Evolutionary conservation across 441 rosid species (phyloP), one percentile per base, ranked within the genome.

Genomic region (Aquilaria agallochum): DNA sequence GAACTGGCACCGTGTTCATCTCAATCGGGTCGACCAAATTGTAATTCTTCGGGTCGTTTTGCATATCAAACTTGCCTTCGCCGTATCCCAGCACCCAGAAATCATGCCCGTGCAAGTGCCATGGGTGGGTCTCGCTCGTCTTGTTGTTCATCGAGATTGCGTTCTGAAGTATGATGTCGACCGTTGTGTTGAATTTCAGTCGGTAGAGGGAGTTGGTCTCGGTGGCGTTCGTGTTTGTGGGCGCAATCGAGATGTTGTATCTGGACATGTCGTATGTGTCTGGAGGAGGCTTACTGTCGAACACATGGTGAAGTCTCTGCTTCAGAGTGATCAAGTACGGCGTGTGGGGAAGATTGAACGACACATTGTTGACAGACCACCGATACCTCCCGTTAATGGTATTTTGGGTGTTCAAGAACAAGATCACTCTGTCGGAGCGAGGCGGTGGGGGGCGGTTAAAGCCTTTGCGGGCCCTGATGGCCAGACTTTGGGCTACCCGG

Each of bases 51-150:
- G 69, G 64, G 63, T 88, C 87, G 1, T 55, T 75, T 7, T 5
- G 30, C 45, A 52, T 13, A 44, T 91, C 74, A 14, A 80, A 91
- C 51, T 88, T 82, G 1, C 90, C 92, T 2, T 62, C 60, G 5
- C 94, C 96, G 2, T 83, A 79, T 0, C 90, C 96, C 0, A 90
- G 58, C 9, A 88, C 92, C 96, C 93, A 90, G 59, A 90, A 90
- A 71, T 86, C 95, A 49, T 87, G 93, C 33, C 97, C 97, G n/a
- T 84, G 93, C 1, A 88, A 75, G 77, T 86, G 97, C 97, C 96
- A 86, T 0, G 96, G 94, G 63, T 91, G 97, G 1, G 94, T 91
- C 77, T 91, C 97, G 31, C 94, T 88, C 27, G 58, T 71, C 4
- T 65, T 66, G 1, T 0, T 0, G 0, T 0, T 54, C 88, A 83